A percentile compares a stretch with the other conserved stretches of the same genome.
Conservation (phyloP, 306 rosid species). For the Hylodesmum podocarpum region DNA sequence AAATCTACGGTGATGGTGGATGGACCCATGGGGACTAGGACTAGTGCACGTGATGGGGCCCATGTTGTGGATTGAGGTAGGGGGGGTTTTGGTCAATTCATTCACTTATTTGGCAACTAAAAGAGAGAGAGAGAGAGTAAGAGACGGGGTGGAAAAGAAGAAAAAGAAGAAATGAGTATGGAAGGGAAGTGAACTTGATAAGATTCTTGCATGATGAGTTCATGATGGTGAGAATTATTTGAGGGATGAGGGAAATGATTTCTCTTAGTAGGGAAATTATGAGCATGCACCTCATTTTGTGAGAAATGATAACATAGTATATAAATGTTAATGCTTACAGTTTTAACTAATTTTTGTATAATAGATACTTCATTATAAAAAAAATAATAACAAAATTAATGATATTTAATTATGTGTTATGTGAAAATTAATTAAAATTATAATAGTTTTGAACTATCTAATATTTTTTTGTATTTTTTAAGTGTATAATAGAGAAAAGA, state of each 20-base stretch:
- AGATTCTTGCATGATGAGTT: slow-evolving; percentile 33
- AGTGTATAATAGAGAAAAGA: no score
- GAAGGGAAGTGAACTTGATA: slow-evolving; percentile 18
- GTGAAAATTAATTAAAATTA: no score
- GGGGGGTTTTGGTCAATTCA: slow-evolving; percentile 28
- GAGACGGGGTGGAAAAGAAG: neutral
- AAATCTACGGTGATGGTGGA: slow-evolving; percentile 35
- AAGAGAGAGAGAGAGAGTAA: neutral
- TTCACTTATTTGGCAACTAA: slow-evolving; percentile 30
- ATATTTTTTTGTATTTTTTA: no score
- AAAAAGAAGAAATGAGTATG: neutral
- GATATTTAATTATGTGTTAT: no score
- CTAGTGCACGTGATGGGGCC: slow-evolving; percentile 46
- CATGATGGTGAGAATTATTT: slow-evolving; percentile 23
- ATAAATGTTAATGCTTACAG: no score
- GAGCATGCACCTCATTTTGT: no score
- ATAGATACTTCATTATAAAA: no score
- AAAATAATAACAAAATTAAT: no score
- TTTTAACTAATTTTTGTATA: no score
- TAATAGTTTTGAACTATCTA: no score
- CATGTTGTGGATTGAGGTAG: slow-evolving; percentile 7
- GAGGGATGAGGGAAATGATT: slow-evolving; percentile 14
- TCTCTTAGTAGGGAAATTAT: no score
- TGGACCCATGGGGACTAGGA: slow-evolving; percentile 33
- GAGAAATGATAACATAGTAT: no score